These are phyloP conservation scores for Inonotus hispidus DNA, from an alignment of 1,284 basidiomycete species.

Conservation along the genomic window DNA sequence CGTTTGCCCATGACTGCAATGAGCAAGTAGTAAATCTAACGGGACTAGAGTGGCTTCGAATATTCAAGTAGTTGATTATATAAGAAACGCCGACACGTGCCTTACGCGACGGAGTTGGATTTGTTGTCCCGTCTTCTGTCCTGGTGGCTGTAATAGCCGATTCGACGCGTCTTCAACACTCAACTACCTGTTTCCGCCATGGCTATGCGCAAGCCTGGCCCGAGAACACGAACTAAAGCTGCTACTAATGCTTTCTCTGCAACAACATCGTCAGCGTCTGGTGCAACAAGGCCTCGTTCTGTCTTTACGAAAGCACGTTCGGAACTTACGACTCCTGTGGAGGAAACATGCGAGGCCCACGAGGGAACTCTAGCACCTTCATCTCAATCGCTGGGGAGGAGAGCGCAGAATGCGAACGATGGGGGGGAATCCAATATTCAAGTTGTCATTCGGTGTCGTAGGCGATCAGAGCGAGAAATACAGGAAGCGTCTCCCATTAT, in stretches of 20 bases:
- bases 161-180: background rate
- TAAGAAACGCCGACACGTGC: conserved; percentile 4
- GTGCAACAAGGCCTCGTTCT: conserved; percentile 26
- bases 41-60: no score
- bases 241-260: conserved; percentile 27
- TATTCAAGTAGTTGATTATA: background rate
- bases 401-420: conserved; percentile 28
- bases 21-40: background rate
- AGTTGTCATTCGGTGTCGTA: conserved; percentile 86
- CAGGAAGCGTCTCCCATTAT: conserved; percentile 80
- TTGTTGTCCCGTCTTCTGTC: background rate
- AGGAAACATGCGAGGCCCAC: conserved; percentile 20
- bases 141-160: background rate
- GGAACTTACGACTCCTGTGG: conserved; percentile 24
- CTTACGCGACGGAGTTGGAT: conserved; percentile 4
- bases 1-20: conserved; percentile 66
- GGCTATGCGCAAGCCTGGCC: conserved; percentile 16
- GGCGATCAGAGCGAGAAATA: conserved; percentile 77
- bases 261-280: conserved; percentile 4
- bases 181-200: background rate
- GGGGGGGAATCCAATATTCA: conserved; percentile 74
- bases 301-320: conserved; percentile 30
- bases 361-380: conserved; percentile 6
- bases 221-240: conserved; percentile 13
- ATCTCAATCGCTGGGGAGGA: conserved; percentile 12